Base-by-base conservation (phyloP, 2,329 filamentous ascomycete species). In the Podosphaera xanthii region DNA sequence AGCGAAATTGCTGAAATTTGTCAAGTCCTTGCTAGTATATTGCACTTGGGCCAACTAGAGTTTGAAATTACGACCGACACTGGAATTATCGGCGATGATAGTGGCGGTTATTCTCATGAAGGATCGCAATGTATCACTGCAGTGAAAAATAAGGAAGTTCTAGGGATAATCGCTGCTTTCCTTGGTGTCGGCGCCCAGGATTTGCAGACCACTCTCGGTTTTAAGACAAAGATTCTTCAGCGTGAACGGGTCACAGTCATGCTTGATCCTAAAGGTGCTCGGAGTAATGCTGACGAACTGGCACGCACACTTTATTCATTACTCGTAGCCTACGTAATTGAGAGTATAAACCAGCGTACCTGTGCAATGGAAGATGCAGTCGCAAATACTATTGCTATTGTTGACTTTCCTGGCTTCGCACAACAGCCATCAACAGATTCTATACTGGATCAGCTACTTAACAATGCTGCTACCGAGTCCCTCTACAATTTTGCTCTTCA, bases 231-330 rank as follows among this genome's bases (percentile, higher is more conserved):
- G 76, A 96, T 92, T 65, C 84, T 98, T 60, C 87, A 94, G 68
- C 86, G 89, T 63, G 92, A 98, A 75, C 84, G 92, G 59, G 92
- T 98, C n/a, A 98, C 92, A 0, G 87, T 98, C 64, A 94, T 98
- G 90, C 79, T 98, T 40, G 92, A 98, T 68, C 87, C 91, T 5
- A 83, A 82, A 60, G 92, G 92, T 46, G 92, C 92, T 53, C 84
- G 89, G 57, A 84, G 82, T 46, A 96, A 96, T 65, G 92, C 92
- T 14, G 90, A 97, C 68, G 92, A 97, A 71, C 79, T 98, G 56
- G 90, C 92, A 3, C 80, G 91, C 58, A 96, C 91, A 0, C 75
- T 98, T 0, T 98, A 98, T 73, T 91, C 90, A 4, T 81, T 98
- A 7, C 76, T 98, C 5, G 91, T 97, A 12, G 89, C 91, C 14